Conservation (phyloP, 2,329 filamentous ascomycete genomes). For the Balansia obtecta region DNA sequence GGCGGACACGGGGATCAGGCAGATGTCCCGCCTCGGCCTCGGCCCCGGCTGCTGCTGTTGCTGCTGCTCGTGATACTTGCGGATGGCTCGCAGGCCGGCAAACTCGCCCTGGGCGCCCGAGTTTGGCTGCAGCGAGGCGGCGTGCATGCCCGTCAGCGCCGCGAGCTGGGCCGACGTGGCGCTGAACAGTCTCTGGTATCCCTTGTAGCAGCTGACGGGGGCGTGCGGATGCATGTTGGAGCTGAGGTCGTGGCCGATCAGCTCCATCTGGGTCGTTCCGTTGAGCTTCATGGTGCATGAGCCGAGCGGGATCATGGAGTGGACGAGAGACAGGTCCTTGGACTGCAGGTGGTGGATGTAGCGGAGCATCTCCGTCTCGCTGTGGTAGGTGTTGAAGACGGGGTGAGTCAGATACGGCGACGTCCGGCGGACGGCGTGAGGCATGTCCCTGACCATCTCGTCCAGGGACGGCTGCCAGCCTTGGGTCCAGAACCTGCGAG, state of each 20-base stretch:
- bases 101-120: slow-evolving; percentile 95
- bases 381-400: slow-evolving; percentile 90
- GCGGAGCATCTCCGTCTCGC: slow-evolving; percentile 83
- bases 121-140: slow-evolving; percentile 86
- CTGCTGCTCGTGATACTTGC: slow-evolving; percentile 65
- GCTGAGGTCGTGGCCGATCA: slow-evolving; percentile 65
- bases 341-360: slow-evolving; percentile 91
- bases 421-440: slow-evolving; percentile 52
- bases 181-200: slow-evolving; percentile 58
- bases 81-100: slow-evolving; percentile 76
- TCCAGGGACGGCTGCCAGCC: slow-evolving; percentile 20
- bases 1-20: slow-evolving; percentile 86
- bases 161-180: slow-evolving; percentile 66
- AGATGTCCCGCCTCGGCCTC: slow-evolving; percentile 70
- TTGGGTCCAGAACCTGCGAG: slow-evolving; percentile 30
- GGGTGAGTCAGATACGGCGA: slow-evolving; percentile 75
- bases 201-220: slow-evolving; percentile 47
- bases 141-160: slow-evolving; percentile 79
- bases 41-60: too few species aligned
- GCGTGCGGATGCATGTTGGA: slow-evolving; percentile 73
- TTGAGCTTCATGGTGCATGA: slow-evolving; percentile 99
- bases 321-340: slow-evolving; percentile 84
- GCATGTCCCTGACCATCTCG: slow-evolving; percentile 30
- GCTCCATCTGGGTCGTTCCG: slow-evolving; percentile 83
- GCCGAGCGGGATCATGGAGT: slow-evolving; percentile 95